A percentile compares a stretch with the other conserved stretches of the same genome.
These are phyloP conservation scores for Sporodiniella umbellata DNA, from an alignment of 371 early-diverging fungal genomes.

Conservation along the genomic window DNA sequence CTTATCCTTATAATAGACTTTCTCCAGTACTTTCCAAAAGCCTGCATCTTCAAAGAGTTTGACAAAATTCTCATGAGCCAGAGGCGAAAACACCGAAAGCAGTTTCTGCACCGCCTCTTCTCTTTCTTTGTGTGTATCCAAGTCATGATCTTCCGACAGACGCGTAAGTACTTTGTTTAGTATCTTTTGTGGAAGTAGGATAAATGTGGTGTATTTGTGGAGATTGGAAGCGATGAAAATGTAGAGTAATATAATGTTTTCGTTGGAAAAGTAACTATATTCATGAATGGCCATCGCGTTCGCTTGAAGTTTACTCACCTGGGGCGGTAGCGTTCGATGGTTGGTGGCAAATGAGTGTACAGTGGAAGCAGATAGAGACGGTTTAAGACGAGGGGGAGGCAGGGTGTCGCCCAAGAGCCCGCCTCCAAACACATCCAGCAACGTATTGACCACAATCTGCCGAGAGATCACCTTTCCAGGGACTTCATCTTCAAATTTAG, in stretches of 20 bases:
- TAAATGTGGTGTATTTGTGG: slow-evolving; percentile 62
- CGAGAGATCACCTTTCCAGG: slow-evolving; percentile 66
- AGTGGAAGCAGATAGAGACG: slow-evolving; percentile 43
- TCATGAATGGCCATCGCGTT: slow-evolving; percentile 11
- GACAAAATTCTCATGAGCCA: slow-evolving; percentile 55
- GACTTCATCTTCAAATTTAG: slow-evolving; percentile 53
- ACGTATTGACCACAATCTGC: slow-evolving; percentile 72
- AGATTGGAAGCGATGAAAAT: slow-evolving; percentile 68
- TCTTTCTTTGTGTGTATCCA: slow-evolving; percentile 57
- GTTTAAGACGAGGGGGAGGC: slow-evolving; percentile 37
- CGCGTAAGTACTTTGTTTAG: slow-evolving; percentile 58
- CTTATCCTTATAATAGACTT: slow-evolving; percentile 57
- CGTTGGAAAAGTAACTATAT: slow-evolving; percentile 11
- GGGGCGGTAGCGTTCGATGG: slow-evolving; percentile 4
- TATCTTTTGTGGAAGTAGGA: slow-evolving; percentile 56
- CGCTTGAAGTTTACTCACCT: slow-evolving; percentile 7
- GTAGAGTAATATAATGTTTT: slow-evolving; percentile 57
- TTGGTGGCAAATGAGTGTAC: slow-evolving; percentile 33
- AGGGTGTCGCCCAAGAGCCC: slow-evolving; percentile 31
- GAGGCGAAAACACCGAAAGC: slow-evolving; percentile 59
- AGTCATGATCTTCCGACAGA: slow-evolving; percentile 54
- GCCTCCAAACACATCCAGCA: slow-evolving; percentile 60
- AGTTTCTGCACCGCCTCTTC: slow-evolving; percentile 67
- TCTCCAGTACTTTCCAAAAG: slow-evolving; percentile 73
- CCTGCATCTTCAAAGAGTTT: slow-evolving; percentile 61